phyloP scores from a whole-genome alignment of 768 basidiomycete species.

The Pleurotus citrinopileatus region DNA sequence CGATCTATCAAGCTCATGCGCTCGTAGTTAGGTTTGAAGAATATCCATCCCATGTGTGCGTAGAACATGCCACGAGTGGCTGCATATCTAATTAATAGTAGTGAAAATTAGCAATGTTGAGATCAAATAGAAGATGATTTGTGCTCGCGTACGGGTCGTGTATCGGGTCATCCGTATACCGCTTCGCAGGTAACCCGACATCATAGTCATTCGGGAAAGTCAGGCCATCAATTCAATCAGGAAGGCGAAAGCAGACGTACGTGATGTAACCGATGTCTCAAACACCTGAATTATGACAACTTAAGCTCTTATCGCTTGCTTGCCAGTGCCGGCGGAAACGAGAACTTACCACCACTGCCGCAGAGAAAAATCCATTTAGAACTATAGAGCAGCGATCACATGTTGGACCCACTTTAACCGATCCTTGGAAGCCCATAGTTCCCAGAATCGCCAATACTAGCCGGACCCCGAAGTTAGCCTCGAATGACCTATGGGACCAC shows the following conservation, averaged over 20 bases:
- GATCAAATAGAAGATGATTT: background rate
- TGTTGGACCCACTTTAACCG: slow-evolving; percentile 55
- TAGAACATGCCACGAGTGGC: slow-evolving; percentile 72
- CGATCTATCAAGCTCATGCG: slow-evolving; percentile 62
- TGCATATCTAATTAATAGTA: slow-evolving; percentile 48
- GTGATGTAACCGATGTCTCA: slow-evolving; percentile 76
- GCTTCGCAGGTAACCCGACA: slow-evolving; percentile 29
- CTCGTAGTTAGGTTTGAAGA: slow-evolving; percentile 68
- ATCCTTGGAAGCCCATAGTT: slow-evolving; percentile 74
- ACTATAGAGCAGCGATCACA: no score
- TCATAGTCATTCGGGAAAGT: background rate
- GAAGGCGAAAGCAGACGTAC: slow-evolving; percentile 32
- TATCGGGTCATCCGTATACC: slow-evolving; percentile 67
- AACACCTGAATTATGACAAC: slow-evolving; percentile 41
- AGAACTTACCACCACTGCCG: slow-evolving; percentile 51
- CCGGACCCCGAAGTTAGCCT: slow-evolving; percentile 54
- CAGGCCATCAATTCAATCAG: background rate
- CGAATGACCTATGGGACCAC: slow-evolving; percentile 72
- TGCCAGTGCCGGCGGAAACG: background rate
- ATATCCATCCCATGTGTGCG: slow-evolving; percentile 87
- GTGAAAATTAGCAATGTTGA: background rate
- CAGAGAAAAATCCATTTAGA: slow-evolving; percentile 3
- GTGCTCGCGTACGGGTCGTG: slow-evolving; percentile 57
- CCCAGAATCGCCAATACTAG: slow-evolving; percentile 65
- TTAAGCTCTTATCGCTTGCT: background rate